A percentile compares a stretch with the other conserved stretches of the same genome.
These are phyloP conservation scores for Nannizziopsis arthrosporioides DNA, from an alignment of 2,329 filamentous ascomycete genomes.

Conservation along the genomic window DNA sequence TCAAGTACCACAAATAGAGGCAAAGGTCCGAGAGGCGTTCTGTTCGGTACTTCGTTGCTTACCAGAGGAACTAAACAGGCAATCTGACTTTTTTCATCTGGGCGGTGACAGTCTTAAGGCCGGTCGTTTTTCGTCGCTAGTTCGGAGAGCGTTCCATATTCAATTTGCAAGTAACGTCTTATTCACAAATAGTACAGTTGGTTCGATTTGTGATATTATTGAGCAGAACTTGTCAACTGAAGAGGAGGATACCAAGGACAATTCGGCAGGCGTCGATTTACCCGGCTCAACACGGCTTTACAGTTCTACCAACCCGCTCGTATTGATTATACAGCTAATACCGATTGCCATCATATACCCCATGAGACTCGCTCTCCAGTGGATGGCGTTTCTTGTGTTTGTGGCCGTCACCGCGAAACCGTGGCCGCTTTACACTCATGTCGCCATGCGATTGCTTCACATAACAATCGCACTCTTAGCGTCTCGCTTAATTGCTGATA, in stretches of 20 bases:
- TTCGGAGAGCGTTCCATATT: conserved; percentile 1
- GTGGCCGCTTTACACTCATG: not conserved
- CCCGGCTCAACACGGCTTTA: not conserved
- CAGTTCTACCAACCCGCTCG: conserved; percentile 1
- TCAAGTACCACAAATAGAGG: not conserved
- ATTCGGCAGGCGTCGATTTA: not conserved
- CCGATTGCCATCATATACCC: not conserved
- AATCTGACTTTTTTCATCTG: conserved; percentile 1
- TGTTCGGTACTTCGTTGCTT: not conserved
- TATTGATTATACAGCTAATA: not conserved
- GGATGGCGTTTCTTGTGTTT: not conserved
- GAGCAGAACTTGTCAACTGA: not conserved
- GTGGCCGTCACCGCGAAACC: not conserved
- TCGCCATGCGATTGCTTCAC: not conserved
- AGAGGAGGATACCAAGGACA: not conserved
- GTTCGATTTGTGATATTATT: not conserved
- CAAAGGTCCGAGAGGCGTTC: not conserved
- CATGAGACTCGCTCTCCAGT: not conserved
- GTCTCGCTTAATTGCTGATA: not conserved
- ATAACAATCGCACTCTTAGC: not conserved
- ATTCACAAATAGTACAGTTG: not conserved
- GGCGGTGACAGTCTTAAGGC: conserved; percentile 5
- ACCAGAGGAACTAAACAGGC: not conserved
- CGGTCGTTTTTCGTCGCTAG: not conserved
- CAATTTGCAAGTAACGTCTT: not conserved